phyloP scores from a whole-genome alignment of 106 monocot genomes.

The Dendrobium officinale region DNA sequence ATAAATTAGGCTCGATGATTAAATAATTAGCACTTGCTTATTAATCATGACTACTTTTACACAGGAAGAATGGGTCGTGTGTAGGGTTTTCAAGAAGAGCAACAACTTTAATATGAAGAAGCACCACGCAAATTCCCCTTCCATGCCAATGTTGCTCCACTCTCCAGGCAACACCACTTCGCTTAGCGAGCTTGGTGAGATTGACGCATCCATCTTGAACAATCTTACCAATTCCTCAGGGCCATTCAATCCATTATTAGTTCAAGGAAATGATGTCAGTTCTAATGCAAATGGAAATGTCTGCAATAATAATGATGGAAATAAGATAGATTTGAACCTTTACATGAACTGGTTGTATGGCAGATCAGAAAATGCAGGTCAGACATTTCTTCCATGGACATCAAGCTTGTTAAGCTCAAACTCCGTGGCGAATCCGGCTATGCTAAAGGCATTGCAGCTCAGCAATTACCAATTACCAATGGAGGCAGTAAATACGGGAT shows the following conservation, averaged over 20 bases:
- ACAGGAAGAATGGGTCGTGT: constrained; percentile 78
- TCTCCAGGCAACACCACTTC: constrained; percentile 26
- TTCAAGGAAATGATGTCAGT: constrained; percentile 14
- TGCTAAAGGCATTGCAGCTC: constrained; percentile 18
- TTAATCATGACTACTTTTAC: neutral
- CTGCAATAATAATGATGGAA: neutral
- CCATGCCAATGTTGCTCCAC: constrained; percentile 15
- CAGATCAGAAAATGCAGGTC: constrained; percentile 12
- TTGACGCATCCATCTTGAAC: constrained; percentile 28
- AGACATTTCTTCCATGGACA: constrained; percentile 13
- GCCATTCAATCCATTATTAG: neutral
- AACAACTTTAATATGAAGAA: constrained; percentile 1
- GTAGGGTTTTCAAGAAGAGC: constrained; percentile 67
- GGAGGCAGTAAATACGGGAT: neutral
- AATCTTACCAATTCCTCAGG: constrained; percentile 15
- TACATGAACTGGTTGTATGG: constrained; percentile 31
- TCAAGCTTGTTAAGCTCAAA: constrained; percentile 10
- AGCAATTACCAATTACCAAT: constrained; percentile 9
- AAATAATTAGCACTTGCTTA: neutral
- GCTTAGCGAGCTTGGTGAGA: constrained; percentile 31
- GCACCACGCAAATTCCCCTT: neutral
- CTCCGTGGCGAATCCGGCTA: constrained; percentile 1
- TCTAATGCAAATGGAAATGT: too few species aligned
- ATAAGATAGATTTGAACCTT: constrained; percentile 20
- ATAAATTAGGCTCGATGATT: too few species aligned